Base-by-base conservation (phyloP, 352 stramenopile species). In the Pythium insidiosum region DNA sequence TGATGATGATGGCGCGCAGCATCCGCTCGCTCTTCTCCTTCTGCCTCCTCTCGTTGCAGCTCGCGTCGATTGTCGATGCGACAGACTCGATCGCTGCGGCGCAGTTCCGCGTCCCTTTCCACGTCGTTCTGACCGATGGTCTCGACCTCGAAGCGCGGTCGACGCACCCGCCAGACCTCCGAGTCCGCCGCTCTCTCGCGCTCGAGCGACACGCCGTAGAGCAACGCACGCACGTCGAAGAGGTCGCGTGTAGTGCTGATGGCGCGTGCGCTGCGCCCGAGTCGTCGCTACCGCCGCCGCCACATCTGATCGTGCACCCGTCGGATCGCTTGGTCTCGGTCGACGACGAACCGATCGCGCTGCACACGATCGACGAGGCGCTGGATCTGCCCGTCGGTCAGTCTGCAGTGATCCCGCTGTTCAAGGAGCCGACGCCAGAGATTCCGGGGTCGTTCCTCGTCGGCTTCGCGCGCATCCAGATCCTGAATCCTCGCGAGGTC, bases 381-480 rank as follows among this genome's bases (percentile, higher is more conserved):
- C 63, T 84, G 28, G 55, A 71, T 39, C 37, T 50, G 12, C 61
- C 64, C 0, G 43, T 65, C 1, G 74, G 69, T 18, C 69, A 60
- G 24, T 43, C 67, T 1, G 51, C 63, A 5, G 43, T 84, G 23
- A 48, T 87, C 1, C 71, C 74, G 4, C 44, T 84, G 7, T 84
- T 82, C 47, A 69, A 66, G 20, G 38, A 44, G 15, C 37, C 58
- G 6, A 43, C 34, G 5, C 43, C 34, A 20, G 39, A 49, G 3
- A 1, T 16, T 4, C 31, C 44, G 3, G 43, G 49, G 4, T 68
- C 74, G n/a, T 52, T 75, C 6, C 71, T 84, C 49, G 64, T 58
- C 13, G 71, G 68, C 22, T 86, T 86, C 42, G 70, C 69, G 13
- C 68, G 68, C 10, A 63, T 86, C 16, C 68, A 86, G 51, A 78